These are phyloP conservation scores for Moesziomyces globuligerus DNA, from an alignment of 1,284 basidiomycete genomes.

Conservation along the genomic window DNA sequence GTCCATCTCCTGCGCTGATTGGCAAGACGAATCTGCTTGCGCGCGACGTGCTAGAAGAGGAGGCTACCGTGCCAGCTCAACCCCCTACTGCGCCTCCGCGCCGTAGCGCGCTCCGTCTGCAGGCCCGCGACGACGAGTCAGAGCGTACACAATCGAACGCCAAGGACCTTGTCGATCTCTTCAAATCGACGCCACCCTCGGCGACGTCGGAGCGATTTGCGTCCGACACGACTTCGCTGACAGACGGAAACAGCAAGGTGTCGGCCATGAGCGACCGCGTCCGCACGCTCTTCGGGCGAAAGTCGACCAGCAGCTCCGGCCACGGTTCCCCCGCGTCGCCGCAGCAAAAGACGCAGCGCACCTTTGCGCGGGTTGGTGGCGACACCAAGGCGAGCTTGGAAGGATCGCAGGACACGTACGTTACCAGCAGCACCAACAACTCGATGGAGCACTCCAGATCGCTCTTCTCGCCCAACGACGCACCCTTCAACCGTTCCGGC, in stretches of 20 bases:
- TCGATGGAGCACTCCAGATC: constrained; percentile 33
- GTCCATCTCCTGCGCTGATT: constrained; percentile 25
- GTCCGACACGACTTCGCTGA: constrained; percentile 17
- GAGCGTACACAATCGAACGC: constrained; percentile 14
- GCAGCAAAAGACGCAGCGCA: constrained; percentile 7
- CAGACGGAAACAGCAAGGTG: constrained; percentile 23
- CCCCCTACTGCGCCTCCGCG: constrained; percentile 4
- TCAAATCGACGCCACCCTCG: constrained; percentile 51
- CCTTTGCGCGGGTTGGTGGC: constrained; percentile 14
- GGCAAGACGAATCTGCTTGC: constrained; percentile 16
- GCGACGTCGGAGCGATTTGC: constrained; percentile 23
- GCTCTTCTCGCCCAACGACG: constrained; percentile 25
- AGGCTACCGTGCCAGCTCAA: background rate
- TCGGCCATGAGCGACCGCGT: constrained; percentile 42
- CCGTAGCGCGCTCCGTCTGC: constrained; percentile 24
- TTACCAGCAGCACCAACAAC: constrained; percentile 39
- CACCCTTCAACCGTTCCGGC: constrained; percentile 14
- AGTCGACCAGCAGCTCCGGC: constrained; percentile 38
- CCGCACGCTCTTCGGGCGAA: constrained; percentile 46
- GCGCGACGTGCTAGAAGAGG: constrained; percentile 24
- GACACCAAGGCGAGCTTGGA: constrained; percentile 36
- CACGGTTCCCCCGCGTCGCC: constrained; percentile 27
- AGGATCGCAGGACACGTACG: constrained; percentile 31
- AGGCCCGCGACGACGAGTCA: constrained; percentile 35
- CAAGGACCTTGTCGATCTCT: constrained; percentile 51